These are phyloP conservation scores for Linnemannia schmuckeri DNA, from an alignment of 192 early-diverging fungal species.

Conservation along the genomic window DNA sequence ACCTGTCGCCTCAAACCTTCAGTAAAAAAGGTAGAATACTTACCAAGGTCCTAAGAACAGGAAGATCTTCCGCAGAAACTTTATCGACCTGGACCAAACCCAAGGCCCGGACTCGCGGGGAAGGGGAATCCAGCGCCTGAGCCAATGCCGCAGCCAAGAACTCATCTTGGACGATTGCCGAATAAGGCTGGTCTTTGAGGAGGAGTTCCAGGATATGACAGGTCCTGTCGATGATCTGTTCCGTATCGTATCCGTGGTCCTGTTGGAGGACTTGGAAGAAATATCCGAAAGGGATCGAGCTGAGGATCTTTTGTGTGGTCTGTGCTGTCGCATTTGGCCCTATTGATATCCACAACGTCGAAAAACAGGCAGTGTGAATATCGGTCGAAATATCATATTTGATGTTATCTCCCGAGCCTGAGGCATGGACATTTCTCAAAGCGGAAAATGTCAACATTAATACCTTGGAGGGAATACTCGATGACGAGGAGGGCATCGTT, in stretches of 20 bases:
- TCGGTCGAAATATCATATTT: no score
- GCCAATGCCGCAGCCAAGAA: constrained; percentile 13
- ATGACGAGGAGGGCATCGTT: constrained; percentile 31
- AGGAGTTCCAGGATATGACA: constrained; percentile 33
- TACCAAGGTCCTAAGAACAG: constrained; percentile 18
- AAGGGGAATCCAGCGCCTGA: constrained; percentile 26
- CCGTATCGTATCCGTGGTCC: constrained; percentile 39
- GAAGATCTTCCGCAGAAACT: neutral
- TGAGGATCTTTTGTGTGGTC: constrained; percentile 17
- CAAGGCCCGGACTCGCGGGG: constrained; percentile 10
- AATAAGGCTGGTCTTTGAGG: constrained; percentile 24
- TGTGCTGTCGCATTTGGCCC: neutral
- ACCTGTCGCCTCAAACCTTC: no score
- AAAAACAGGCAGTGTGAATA: neutral
- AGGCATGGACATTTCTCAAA: no score
- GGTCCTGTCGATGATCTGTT: constrained; percentile 30
- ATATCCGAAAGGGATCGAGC: constrained; percentile 17
- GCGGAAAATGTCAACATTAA: no score
- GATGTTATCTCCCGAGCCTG: no score
- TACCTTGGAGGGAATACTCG: constrained; percentile 31
- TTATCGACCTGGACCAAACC: constrained; percentile 48
- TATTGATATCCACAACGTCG: neutral
- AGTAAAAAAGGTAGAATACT: neutral
- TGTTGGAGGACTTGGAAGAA: constrained; percentile 38
- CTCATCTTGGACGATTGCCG: constrained; percentile 26